Conservation (phyloP, 148 eudicot genomes). For the Suaeda aralocaspica region DNA sequence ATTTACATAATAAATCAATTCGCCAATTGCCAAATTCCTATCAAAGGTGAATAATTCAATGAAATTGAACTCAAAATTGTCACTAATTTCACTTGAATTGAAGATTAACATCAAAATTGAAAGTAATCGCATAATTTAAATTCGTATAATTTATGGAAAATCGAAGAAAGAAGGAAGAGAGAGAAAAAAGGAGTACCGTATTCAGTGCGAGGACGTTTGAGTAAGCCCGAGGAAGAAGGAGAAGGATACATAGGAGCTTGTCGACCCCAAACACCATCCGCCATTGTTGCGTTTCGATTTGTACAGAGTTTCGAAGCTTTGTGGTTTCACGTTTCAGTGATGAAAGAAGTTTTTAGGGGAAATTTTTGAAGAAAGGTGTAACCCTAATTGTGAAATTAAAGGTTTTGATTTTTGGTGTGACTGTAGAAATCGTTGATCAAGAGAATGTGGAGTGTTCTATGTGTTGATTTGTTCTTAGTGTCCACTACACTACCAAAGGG, state of each 20-base stretch:
- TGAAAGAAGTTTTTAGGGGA: neutral
- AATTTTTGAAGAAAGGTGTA: neutral
- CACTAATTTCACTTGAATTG: neutral
- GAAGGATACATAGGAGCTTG: slow-evolving; percentile 21
- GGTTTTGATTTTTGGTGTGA: neutral
- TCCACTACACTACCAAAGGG: too few relatives aligned
- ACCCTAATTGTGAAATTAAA: neutral
- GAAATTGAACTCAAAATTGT: neutral
- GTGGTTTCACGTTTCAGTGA: neutral
- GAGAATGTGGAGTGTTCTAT: too few relatives aligned
- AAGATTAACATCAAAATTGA: neutral
- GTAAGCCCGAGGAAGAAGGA: slow-evolving; percentile 16
- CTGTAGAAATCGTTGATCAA: too few relatives aligned
- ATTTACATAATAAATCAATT: neutral
- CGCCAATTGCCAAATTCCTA: neutral
- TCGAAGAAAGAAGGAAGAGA: neutral
- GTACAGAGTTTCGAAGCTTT: neutral
- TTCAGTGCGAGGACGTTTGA: slow-evolving; percentile 26
- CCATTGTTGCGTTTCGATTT: neutral
- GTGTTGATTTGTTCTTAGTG: too few relatives aligned
- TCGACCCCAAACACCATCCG: slow-evolving; percentile 27
- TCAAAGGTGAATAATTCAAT: neutral
- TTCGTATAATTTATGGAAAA: neutral
- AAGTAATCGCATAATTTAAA: neutral
- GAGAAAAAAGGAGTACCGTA: slow-evolving; percentile 11